Evolutionary conservation across 257 asterid genomes (phyloP), one percentile per base, ranked within the genome.

Genomic region (Paraleonurus japonicus): DNA sequence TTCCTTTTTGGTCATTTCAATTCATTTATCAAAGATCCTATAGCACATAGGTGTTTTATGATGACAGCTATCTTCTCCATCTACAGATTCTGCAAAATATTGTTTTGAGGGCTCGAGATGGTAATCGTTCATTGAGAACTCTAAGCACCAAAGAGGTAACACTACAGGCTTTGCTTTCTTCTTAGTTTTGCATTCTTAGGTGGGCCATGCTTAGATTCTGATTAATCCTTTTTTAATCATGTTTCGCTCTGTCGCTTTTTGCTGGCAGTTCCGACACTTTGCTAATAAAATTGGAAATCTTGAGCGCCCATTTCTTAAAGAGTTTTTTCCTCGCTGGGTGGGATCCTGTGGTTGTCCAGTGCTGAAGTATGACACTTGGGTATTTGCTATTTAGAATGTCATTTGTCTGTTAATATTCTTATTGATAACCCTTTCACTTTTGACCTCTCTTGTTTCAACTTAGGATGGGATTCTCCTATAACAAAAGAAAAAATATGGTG

Each of bases 261-360:
- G 39, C 43, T 68, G 83, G 79, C 98, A 95, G 99, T 95, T 95
- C 80, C 96, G 99, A 60, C 99, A 95, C 82, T 89, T 85, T 15
- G 98, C 98, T 28, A 95, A 95, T 78, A 95, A 95, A 79, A 89
- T 92, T 72, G 99, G 99, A 73, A 95, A 95, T 80, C 98, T 95
- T 32, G 99, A 95, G 84, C 98, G 99, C 58, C 99, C 99, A 23
- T 95, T 95, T 81, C 99, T 95, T 37, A 95, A 95, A 73, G 99
- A 95, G 79, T 95, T 95, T 78, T 92, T 95, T 74, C 98, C 98
- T 80, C 99, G 99, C 61, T 95, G 99, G 99, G 96, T 95, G 53
- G 98, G 89, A 74, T 92, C 96, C 53, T 92, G 96, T 85, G 98
- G 99, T 59, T 95, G 99, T 83, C 99, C 99, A 39, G 95, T 89